A percentile compares a stretch with the other conserved stretches of the same genome.
phyloP scores from a whole-genome alignment of 768 basidiomycete species.

The Trichaptum fuscoviolaceum region DNA sequence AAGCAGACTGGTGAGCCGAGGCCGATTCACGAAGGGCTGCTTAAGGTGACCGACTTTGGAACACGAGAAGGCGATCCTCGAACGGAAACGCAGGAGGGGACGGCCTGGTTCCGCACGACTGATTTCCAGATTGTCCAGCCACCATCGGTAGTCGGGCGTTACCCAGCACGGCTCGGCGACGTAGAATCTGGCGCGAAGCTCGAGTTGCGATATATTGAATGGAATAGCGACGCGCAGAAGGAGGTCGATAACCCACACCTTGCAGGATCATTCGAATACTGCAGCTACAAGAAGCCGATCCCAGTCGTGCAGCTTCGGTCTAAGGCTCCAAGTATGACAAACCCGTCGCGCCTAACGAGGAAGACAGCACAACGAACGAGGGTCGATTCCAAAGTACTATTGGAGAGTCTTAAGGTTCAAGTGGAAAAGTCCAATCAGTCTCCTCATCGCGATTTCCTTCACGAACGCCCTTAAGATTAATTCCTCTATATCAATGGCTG shows the following conservation, averaged over 20 bases:
- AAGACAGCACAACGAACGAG: background rate
- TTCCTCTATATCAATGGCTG: background rate
- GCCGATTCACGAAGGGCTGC: conserved; percentile 4
- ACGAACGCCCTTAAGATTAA: background rate
- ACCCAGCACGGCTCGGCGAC: background rate
- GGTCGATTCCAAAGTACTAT: background rate
- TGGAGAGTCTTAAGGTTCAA: background rate
- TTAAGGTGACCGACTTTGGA: conserved; percentile 22
- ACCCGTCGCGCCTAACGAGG: background rate
- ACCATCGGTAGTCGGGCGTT: background rate
- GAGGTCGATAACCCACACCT: conserved; percentile 33
- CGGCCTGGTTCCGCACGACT: conserved; percentile 6
- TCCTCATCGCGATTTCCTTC: background rate
- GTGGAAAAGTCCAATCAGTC: background rate
- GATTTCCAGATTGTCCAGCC: background rate
- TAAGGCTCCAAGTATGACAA: background rate
- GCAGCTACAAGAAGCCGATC: background rate
- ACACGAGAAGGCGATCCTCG: conserved; percentile 19
- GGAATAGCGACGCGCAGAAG: background rate
- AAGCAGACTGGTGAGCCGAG: conserved; percentile 15
- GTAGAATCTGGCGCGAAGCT: background rate
- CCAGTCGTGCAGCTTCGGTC: background rate
- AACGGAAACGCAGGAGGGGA: conserved; percentile 3
- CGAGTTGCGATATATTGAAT: background rate
- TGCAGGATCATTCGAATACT: conserved; percentile 47